A percentile compares a stretch with the other conserved stretches of the same genome.
Evolutionary conservation across 768 basidiomycete species (phyloP).

Genomic region (Pleurotus pulmonarius): DNA sequence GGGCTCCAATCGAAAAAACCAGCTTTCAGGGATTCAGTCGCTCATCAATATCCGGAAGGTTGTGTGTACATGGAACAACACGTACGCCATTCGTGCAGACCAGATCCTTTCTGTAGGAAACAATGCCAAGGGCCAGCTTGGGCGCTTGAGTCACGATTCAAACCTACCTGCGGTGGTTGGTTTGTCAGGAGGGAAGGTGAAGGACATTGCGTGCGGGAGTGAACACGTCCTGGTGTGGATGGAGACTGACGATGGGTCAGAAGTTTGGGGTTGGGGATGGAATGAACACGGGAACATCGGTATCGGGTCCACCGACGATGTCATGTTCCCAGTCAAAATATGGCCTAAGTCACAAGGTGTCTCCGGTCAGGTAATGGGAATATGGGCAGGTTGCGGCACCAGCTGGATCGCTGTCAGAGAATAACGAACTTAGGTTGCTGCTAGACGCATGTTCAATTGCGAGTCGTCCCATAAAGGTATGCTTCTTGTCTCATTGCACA

Average conservation of each 20-base stretch:
- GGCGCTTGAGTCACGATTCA: constrained; percentile 29
- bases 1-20: constrained; percentile 74
- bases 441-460: too few relatives aligned
- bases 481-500: too few relatives aligned
- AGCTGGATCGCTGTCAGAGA: constrained; percentile 36
- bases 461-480: too few relatives aligned
- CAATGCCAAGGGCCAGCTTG: constrained; percentile 67
- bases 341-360: constrained; percentile 36
- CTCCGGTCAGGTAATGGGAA: constrained; percentile 14
- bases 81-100: constrained; percentile 41
- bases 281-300: constrained; percentile 97
- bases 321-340: constrained; percentile 42
- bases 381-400: constrained; percentile 45
- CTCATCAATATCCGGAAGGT: constrained; percentile 27
- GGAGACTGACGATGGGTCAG: constrained; percentile 10
- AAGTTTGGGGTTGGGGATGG: constrained; percentile 93
- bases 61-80: constrained; percentile 80
- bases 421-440: neutral
- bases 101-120: constrained; percentile 46
- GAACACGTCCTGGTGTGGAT: constrained; percentile 68
- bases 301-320: constrained; percentile 54
- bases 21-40: constrained; percentile 40
- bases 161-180: constrained; percentile 21
- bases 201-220: constrained; percentile 65
- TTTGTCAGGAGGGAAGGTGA: constrained; percentile 19